Evolutionary conservation across 306 rosid genomes (phyloP), one percentile per base, ranked within the genome.

Genomic region (Cicer bijugum): DNA sequence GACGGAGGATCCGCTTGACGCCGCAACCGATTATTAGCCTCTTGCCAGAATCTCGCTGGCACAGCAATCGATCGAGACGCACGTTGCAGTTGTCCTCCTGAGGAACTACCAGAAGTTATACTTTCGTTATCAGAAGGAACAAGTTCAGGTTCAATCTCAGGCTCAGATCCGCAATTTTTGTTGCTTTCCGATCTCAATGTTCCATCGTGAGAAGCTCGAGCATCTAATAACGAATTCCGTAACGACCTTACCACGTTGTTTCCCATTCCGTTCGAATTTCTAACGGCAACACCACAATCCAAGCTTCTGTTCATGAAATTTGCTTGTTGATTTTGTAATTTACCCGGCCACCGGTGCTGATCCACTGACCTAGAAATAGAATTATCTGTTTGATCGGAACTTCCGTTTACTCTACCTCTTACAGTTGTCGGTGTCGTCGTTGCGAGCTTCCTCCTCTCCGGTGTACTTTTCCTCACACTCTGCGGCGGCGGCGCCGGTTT

Each of bases 11-110:
- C 97, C 7, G 76, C 75, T 62, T 82, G 92, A 52, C 86, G 87
- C 23, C 81, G 79, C 50, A 83, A 57, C 14, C 85, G 75, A 59
- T 79, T 85, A 78, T 82, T 85, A 51, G 89, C 81, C 66, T 91
- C 99, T 70, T 83, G 91, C 96, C 70, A 80, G 72, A 87, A 85
- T 80, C 96, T 91, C 0, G 90, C 89, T 2, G 92, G 97, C 28
- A 87, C 92, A 12, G 84, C 82, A 67, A 83, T 39, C 1, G 83
- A 86, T 45, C 86, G 88, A 28, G 82, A 60, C 16, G 83, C 80
- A 38, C 88, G 88, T 38, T 81, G 88, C 38, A 59, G 76, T 56
- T 75, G 83, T 51, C 50, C 74, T 57, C 84, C 85, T 2, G 83
- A 78, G 68, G 83, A 84, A 63, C 91, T 77, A 39, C 88, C 87